Percentiles rank a stretch among this genome's conserved stretches.
phyloP scores from a whole-genome alignment of 768 basidiomycete species.

The Termitomyces sp. region DNA sequence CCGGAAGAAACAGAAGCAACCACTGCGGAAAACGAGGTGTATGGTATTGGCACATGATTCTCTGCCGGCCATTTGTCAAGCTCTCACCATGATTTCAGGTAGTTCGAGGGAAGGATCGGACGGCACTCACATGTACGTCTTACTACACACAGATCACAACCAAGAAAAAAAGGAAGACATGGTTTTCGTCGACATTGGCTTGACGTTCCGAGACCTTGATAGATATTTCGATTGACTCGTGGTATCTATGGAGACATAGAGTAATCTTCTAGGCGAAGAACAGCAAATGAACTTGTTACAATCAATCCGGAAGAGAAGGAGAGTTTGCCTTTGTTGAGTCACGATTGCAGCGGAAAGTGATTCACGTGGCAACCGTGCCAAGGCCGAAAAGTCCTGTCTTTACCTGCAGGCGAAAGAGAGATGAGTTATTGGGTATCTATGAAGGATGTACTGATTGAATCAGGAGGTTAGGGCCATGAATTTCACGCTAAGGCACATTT shows the following conservation, averaged over 20 bases:
- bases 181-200: too few species aligned
- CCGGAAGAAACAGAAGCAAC: neutral
- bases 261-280: neutral
- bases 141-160: neutral
- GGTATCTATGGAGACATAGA: constrained; percentile 5
- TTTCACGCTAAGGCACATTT: neutral
- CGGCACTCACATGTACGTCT: neutral
- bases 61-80: neutral
- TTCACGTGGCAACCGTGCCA: constrained; percentile 3
- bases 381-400: neutral
- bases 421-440: neutral
- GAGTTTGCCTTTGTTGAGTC: constrained; percentile 8
- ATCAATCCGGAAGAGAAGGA: neutral
- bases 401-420: too few species aligned
- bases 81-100: neutral
- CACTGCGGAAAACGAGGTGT: neutral
- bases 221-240: neutral
- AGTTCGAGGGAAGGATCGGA: neutral
- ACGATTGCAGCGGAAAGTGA: constrained; percentile 9
- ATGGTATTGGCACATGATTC: neutral
- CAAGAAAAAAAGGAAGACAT: neutral
- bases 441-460: neutral
- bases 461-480: neutral
- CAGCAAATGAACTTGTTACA: constrained; percentile 2
- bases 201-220: neutral